Evolutionary conservation across 2,329 filamentous ascomycete species (phyloP).

Genomic region (Akanthomyces lecanii): DNA sequence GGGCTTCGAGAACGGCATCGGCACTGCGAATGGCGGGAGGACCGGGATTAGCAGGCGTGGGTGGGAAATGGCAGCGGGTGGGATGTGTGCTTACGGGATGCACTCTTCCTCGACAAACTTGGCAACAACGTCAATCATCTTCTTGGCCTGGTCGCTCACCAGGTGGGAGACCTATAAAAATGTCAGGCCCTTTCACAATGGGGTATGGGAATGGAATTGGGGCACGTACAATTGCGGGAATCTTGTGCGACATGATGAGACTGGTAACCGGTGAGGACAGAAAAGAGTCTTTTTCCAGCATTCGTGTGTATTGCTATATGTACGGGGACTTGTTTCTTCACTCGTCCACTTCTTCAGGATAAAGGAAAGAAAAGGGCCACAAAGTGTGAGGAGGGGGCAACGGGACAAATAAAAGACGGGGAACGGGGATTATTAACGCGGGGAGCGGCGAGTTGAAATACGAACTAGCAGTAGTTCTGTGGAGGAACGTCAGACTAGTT

Average conservation of each 20-base stretch:
- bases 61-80: background rate
- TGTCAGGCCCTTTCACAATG: background rate
- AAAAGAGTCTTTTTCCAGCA: slow-evolving; percentile 16
- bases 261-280: slow-evolving; percentile 11
- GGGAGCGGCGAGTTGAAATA: slow-evolving; percentile 7
- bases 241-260: slow-evolving; percentile 39
- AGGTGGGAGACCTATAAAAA: slow-evolving; percentile 42
- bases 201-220: background rate
- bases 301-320: slow-evolving; percentile 3
- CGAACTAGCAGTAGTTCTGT: slow-evolving; percentile 5
- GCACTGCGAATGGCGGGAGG: slow-evolving; percentile 43
- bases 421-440: slow-evolving; percentile 3
- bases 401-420: background rate
- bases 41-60: background rate
- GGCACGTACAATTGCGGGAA: slow-evolving; percentile 42
- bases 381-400: background rate
- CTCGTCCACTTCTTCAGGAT: background rate
- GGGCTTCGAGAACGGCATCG: slow-evolving; percentile 74
- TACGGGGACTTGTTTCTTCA: background rate
- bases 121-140: slow-evolving; percentile 82
- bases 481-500: slow-evolving; percentile 3
- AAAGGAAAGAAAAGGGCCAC: background rate
- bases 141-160: slow-evolving; percentile 80
- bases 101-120: slow-evolving; percentile 98
- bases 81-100: slow-evolving; percentile 56